These are phyloP conservation scores for Zymoseptoria crescenta DNA, from an alignment of 2,329 filamentous ascomycete species.

Conservation along the genomic window DNA sequence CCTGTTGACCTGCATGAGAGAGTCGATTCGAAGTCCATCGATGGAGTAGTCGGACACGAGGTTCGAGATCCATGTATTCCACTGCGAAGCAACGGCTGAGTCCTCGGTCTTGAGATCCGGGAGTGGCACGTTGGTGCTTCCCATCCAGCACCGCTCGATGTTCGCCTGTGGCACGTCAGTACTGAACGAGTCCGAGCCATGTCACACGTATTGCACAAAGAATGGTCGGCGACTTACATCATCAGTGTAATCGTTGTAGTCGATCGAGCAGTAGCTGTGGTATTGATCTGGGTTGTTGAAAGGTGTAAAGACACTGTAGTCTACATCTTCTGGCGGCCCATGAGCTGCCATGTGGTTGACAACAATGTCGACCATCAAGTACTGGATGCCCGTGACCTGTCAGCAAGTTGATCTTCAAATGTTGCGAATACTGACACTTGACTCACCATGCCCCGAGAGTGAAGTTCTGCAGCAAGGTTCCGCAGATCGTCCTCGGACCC, in stretches of 20 bases:
- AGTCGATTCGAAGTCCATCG: constrained; percentile 48
- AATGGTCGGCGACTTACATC: constrained; percentile 10
- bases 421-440: neutral
- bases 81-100: constrained; percentile 41
- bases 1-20: constrained; percentile 39
- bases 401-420: constrained; percentile 3
- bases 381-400: constrained; percentile 16
- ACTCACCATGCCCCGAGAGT: constrained; percentile 31
- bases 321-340: constrained; percentile 20
- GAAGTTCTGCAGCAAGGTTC: constrained; percentile 28
- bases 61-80: constrained; percentile 51
- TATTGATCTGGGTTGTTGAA: constrained; percentile 34
- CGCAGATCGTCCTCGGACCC: constrained; percentile 32
- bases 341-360: constrained; percentile 32
- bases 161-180: constrained; percentile 19
- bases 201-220: constrained; percentile 1
- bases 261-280: constrained; percentile 49
- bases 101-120: constrained; percentile 55
- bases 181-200: neutral
- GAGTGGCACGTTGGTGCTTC: constrained; percentile 48
- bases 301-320: constrained; percentile 31
- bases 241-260: constrained; percentile 43
- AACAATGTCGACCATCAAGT: constrained; percentile 34
- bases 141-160: constrained; percentile 46
- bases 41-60: constrained; percentile 55